A percentile compares a stretch with the other conserved stretches of the same genome.
Conservation (phyloP, 208 protist genomes). For the Novymonas esmeraldas region DNA sequence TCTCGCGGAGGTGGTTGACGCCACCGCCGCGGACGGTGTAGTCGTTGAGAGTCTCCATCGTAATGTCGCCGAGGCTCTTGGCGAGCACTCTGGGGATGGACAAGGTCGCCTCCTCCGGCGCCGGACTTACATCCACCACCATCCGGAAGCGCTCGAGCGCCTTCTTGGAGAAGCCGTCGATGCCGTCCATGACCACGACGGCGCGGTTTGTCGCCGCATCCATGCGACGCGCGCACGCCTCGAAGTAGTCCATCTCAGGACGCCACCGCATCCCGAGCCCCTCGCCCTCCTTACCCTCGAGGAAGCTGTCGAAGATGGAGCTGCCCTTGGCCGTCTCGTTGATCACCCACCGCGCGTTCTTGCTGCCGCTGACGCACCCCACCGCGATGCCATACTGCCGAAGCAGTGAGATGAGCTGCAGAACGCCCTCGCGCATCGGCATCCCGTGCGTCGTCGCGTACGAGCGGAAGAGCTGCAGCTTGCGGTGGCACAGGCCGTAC, state of each 20-base stretch:
- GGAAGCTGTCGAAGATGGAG: slow-evolving; percentile 67
- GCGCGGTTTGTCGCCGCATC: slow-evolving; percentile 59
- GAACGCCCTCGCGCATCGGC: slow-evolving; percentile 49
- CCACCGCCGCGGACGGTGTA: slow-evolving; percentile 39
- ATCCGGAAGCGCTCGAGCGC: slow-evolving; percentile 79
- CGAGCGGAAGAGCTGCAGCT: slow-evolving; percentile 68
- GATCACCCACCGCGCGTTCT: slow-evolving; percentile 80
- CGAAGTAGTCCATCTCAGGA: slow-evolving; percentile 89
- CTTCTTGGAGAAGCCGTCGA: slow-evolving; percentile 80
- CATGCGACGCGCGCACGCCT: slow-evolving; percentile 65
- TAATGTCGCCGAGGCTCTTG: slow-evolving; percentile 52
- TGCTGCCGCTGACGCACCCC: slow-evolving; percentile 85
- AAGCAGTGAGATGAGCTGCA: slow-evolving; percentile 73
- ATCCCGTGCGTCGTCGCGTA: slow-evolving; percentile 56
- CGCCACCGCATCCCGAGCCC: slow-evolving; percentile 59
- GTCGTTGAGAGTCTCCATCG: slow-evolving; percentile 62
- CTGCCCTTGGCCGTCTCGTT: slow-evolving; percentile 60
- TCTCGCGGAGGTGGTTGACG: slow-evolving; percentile 39
- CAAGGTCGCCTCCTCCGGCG: slow-evolving; percentile 45
- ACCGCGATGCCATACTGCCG: slow-evolving; percentile 76
- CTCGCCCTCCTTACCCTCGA: slow-evolving; percentile 80
- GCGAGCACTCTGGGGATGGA: slow-evolving; percentile 42
- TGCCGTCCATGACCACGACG: slow-evolving; percentile 82
- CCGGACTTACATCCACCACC: slow-evolving; percentile 67
- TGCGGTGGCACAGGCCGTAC: slow-evolving; percentile 68